phyloP scores from a whole-genome alignment of 257 asterid species.

The Gentiana macrophylla region DNA sequence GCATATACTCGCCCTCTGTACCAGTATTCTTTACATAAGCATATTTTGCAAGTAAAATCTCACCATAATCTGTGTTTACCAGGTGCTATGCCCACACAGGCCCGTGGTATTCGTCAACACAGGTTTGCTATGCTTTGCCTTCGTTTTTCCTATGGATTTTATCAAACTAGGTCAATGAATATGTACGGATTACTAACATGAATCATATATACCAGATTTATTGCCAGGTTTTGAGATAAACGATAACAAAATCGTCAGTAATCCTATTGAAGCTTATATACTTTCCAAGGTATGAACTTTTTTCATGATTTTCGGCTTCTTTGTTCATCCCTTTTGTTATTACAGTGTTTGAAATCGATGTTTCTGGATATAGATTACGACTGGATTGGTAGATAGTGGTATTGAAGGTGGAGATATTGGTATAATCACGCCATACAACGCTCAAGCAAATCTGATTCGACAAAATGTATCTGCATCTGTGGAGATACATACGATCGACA shows the following conservation, averaged over 20 bases:
- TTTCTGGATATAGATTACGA: constrained; percentile 32
- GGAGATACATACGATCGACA: constrained; percentile 93
- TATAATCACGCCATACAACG: constrained; percentile 86
- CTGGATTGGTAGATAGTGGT: constrained; percentile 48
- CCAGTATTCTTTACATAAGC: no score
- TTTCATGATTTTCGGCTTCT: not conserved
- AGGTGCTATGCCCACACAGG: constrained; percentile 70
- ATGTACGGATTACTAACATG: constrained; percentile 1
- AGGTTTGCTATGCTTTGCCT: constrained; percentile 33
- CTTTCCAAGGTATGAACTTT: constrained; percentile 49
- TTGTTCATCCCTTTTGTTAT: not conserved
- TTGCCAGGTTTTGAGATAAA: constrained; percentile 68
- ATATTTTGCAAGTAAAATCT: no score
- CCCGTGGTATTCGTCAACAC: constrained; percentile 82
- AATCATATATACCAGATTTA: constrained; percentile 32
- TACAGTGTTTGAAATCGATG: constrained; percentile 3
- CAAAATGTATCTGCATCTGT: constrained; percentile 52
- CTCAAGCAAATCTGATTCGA: constrained; percentile 70
- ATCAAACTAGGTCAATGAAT: constrained; percentile 2
- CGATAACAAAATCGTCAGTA: constrained; percentile 56
- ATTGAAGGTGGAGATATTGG: constrained; percentile 68
- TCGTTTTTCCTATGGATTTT: constrained; percentile 8
- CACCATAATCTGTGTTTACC: constrained; percentile 7
- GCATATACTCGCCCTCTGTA: no score
- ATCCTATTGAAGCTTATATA: constrained; percentile 74